Percentiles rank a stretch among this genome's conserved stretches.
phyloP scores from a whole-genome alignment of 805 yeast species.

The Pichia heedii region DNA sequence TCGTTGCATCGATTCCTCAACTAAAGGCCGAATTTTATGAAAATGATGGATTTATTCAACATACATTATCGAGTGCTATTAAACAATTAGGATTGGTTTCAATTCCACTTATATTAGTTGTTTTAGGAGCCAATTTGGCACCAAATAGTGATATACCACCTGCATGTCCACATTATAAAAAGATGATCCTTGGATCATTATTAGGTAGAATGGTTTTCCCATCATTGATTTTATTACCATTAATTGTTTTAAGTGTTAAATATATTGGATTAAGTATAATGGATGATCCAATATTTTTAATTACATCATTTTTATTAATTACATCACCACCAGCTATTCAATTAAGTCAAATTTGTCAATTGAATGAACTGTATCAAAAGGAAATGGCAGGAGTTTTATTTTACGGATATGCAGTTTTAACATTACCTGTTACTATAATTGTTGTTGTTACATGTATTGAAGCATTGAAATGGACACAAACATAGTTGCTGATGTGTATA shows the following conservation, averaged over 20 bases:
- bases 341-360: constrained; percentile 69
- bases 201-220: constrained; percentile 74
- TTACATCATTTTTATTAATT: constrained; percentile 67
- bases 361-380: constrained; percentile 64
- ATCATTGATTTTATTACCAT: constrained; percentile 55
- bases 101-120: constrained; percentile 66
- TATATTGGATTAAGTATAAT: constrained; percentile 56
- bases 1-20: constrained; percentile 59
- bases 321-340: constrained; percentile 82
- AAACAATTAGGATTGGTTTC: constrained; percentile 65
- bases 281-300: constrained; percentile 74
- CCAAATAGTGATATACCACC: constrained; percentile 64
- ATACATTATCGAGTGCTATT: constrained; percentile 56
- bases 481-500: neutral
- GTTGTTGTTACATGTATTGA: constrained; percentile 63
- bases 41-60: constrained; percentile 51
- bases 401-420: constrained; percentile 72
- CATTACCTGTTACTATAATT: constrained; percentile 66
- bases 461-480: constrained; percentile 32
- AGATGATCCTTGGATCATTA: constrained; percentile 59
- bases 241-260: constrained; percentile 56
- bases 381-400: constrained; percentile 79
- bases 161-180: constrained; percentile 50
- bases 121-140: constrained; percentile 68
- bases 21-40: constrained; percentile 51